phyloP scores from a whole-genome alignment of 1,284 basidiomycete species.

The Melampsora larici-populina region DNA sequence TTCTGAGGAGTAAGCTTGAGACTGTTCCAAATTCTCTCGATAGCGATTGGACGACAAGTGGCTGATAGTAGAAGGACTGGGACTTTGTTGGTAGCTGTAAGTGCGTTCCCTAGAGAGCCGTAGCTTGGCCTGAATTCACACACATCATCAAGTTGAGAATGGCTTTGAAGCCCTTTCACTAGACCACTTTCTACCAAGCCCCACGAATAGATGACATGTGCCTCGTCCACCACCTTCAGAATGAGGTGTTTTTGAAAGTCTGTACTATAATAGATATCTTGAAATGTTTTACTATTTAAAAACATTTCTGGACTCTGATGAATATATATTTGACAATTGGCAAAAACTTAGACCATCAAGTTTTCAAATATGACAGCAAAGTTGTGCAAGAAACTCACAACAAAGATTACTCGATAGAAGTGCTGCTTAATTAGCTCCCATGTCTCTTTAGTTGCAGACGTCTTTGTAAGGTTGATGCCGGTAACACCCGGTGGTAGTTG shows the following conservation, averaged over 20 bases:
- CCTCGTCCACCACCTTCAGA: not conserved
- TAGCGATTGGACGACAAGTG: slow-evolving; percentile 14
- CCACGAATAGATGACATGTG: slow-evolving; percentile 7
- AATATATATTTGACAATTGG: not conserved
- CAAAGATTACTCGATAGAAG: not conserved
- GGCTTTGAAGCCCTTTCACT: not conserved
- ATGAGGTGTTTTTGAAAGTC: slow-evolving; percentile 9
- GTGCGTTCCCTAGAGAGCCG: not conserved
- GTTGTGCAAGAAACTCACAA: not conserved
- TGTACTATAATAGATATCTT: not conserved
- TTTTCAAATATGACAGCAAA: too few species aligned
- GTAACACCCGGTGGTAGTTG: not conserved
- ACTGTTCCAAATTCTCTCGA: not conserved
- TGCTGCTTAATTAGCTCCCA: not conserved
- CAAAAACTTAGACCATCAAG: not conserved
- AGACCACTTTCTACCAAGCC: slow-evolving; percentile 26
- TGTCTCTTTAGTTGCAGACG: not conserved
- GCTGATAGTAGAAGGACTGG: not conserved
- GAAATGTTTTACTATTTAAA: slow-evolving; percentile 16
- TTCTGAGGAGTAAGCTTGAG: slow-evolving; percentile 14
- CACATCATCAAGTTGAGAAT: not conserved
- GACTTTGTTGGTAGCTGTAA: not conserved
- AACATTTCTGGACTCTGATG: slow-evolving; percentile 1
- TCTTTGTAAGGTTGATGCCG: not conserved
- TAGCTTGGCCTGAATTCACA: slow-evolving; percentile 2